Evolutionary conservation across 345 rosid species (phyloP), one percentile per base, ranked within the genome.

Genomic region (Dovyalis caffra): DNA sequence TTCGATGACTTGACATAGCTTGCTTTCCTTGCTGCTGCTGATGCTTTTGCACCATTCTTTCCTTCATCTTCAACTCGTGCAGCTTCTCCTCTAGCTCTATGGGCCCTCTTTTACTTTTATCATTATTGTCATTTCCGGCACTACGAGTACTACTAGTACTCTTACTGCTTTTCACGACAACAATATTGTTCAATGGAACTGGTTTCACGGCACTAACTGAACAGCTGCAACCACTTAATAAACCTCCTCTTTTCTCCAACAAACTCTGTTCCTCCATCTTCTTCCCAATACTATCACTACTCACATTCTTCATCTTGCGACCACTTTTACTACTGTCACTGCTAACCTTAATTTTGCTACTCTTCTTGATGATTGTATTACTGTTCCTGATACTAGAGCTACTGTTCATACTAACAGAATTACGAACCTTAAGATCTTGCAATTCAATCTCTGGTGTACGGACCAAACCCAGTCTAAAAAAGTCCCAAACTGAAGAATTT

Each of bases 381-480:
- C 87, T 88, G 74, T 81, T 88, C 7, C 90, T 88, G 33, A 91
- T 93, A 28, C 85, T 88, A 1, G 88, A 78, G 3, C 79, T 76
- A 69, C 77, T 79, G 43, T 79, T 88, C 35, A 43, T 67, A 67
- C 79, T 53, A 20, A 40, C 83, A 4, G 62, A 77, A 21, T 72
- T 74, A 26, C 95, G 86, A 16, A 70, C 68, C 60, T 83, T 90
- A 58, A 82, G 79, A 70, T 83, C 87, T 51, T 85, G 82, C 26
- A 88, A 73, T 60, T 93, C 93, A 38, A 95, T 90, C 66, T 88
- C 98, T 12, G 99, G 99, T 0, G 90, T 81, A 6, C 92, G 92
- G 66, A 93, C 92, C 74, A 91, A 72, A 8, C 99, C 93, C 9
- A 87, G 62, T 65, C 90, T 67, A 63, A 95, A 80, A 51, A 90